Percentiles rank a stretch among this genome's conserved stretches.
phyloP scores from a whole-genome alignment of 2,329 filamentous ascomycete species.

The Colletotrichum siamense region DNA sequence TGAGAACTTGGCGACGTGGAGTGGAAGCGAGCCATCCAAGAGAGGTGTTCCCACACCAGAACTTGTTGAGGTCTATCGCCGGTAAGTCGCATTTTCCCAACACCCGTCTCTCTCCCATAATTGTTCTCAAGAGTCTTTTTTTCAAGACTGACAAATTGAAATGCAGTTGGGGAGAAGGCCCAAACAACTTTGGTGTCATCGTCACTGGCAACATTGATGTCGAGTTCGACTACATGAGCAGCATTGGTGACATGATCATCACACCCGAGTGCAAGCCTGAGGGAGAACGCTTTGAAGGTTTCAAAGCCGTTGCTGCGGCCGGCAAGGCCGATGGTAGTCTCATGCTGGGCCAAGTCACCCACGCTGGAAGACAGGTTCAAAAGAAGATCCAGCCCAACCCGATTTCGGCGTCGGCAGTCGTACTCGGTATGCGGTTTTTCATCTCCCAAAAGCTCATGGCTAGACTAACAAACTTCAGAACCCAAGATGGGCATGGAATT shows the following conservation, averaged over 20 bases:
- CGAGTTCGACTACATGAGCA: constrained; percentile 63
- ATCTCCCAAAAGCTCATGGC: too few relatives aligned
- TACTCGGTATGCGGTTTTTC: constrained; percentile 26
- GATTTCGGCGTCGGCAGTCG: constrained; percentile 46
- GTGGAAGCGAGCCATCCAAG: constrained; percentile 52
- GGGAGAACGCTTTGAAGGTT: constrained; percentile 66
- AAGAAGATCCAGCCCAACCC: constrained; percentile 37
- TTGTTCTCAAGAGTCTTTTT: background rate
- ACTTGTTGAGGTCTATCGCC: constrained; percentile 59
- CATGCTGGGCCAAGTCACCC: constrained; percentile 65
- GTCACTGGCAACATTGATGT: constrained; percentile 71
- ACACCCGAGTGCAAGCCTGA: constrained; percentile 53
- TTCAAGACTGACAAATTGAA: background rate
- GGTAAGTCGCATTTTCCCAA: constrained; percentile 25
- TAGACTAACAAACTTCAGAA: background rate
- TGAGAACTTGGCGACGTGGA: constrained; percentile 67
- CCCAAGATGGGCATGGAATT: constrained; percentile 33
- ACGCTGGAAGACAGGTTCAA: constrained; percentile 63
- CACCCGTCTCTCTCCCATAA: background rate
- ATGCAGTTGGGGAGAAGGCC: constrained; percentile 60
- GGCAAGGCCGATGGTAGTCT: constrained; percentile 65
- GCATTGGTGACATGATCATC: constrained; percentile 63
- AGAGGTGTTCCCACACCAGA: constrained; percentile 48
- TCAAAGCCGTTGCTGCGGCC: constrained; percentile 58
- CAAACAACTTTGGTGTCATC: constrained; percentile 53